Conservation (phyloP, 1,284 basidiomycete species). For the Cystodermella granulosa region DNA sequence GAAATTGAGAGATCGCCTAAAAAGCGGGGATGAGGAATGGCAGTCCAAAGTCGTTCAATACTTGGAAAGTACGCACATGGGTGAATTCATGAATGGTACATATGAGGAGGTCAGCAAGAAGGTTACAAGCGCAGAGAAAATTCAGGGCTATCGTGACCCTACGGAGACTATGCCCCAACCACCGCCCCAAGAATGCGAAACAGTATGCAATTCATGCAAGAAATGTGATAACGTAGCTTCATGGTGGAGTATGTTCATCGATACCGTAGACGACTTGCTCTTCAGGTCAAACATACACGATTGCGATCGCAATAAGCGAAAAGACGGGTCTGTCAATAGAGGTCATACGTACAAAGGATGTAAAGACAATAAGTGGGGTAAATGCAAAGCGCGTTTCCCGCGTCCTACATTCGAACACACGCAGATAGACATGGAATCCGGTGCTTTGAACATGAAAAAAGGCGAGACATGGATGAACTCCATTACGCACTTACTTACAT, state of each 20-base stretch:
- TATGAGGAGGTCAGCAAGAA: slow-evolving; percentile 14
- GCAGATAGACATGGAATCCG: slow-evolving; percentile 22
- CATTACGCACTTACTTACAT: slow-evolving; percentile 26
- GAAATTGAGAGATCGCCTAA: slow-evolving; percentile 24
- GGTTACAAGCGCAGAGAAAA: background rate
- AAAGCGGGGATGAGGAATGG: slow-evolving; percentile 19
- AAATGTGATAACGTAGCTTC: slow-evolving; percentile 3
- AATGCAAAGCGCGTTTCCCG: slow-evolving; percentile 30
- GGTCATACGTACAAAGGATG: no score
- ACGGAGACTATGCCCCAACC: slow-evolving; percentile 8
- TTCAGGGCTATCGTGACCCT: slow-evolving; percentile 6
- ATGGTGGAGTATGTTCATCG: slow-evolving; percentile 1
- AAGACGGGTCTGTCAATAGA: no score
- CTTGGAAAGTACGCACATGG: slow-evolving; percentile 15
- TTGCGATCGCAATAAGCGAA: slow-evolving; percentile 4
- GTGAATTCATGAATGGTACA: slow-evolving; percentile 11
- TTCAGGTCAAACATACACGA: slow-evolving; percentile 14
- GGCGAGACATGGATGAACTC: slow-evolving; percentile 35
- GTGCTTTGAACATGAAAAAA: slow-evolving; percentile 32
- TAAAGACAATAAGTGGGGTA: slow-evolving; percentile 20
- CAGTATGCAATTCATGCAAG: background rate
- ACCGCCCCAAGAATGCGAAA: slow-evolving; percentile 5
- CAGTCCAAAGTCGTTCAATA: slow-evolving; percentile 17
- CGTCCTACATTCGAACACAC: slow-evolving; percentile 13
- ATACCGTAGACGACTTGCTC: slow-evolving; percentile 14